These are phyloP conservation scores for Pythium dissimile DNA, from an alignment of 352 stramenopile species.

Conservation along the genomic window DNA sequence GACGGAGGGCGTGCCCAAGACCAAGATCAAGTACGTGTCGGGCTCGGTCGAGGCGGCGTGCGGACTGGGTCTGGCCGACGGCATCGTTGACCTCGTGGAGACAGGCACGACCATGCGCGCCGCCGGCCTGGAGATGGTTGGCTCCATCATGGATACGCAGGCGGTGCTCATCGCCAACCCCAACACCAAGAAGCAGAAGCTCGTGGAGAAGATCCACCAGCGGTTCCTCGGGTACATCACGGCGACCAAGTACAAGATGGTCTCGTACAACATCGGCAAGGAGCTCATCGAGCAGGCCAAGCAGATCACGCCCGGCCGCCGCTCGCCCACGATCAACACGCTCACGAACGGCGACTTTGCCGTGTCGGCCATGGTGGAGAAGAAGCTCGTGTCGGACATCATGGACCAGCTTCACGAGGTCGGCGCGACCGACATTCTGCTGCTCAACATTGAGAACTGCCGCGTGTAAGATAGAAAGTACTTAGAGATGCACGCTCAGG, in stretches of 20 bases:
- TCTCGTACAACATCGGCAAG: conserved; percentile 96
- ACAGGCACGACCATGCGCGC: conserved; percentile 98
- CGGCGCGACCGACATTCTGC: conserved; percentile 96
- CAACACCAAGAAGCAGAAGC: conserved; percentile 60
- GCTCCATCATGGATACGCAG: conserved; percentile 91
- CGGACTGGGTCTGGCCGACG: conserved; percentile 96
- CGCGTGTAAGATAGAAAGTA: conserved; percentile 46
- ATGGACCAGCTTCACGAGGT: conserved; percentile 96
- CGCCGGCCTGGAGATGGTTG: conserved; percentile 94
- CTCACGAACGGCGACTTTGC: conserved; percentile 84
- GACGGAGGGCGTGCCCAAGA: conserved; percentile 38
- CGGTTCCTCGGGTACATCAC: conserved; percentile 96
- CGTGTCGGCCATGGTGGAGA: conserved; percentile 92
- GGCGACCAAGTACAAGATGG: conserved; percentile 97
- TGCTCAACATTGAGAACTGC: conserved; percentile 95
- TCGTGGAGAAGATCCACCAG: conserved; percentile 85
- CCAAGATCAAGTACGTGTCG: conserved; percentile 96
- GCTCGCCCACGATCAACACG: conserved; percentile 92
- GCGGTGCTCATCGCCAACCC: conserved; percentile 91
- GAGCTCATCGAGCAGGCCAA: conserved; percentile 86
- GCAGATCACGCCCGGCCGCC: conserved; percentile 92
- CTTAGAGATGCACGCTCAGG: conserved; percentile 16
- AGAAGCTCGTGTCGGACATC: conserved; percentile 88
- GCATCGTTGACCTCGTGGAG: conserved; percentile 98
- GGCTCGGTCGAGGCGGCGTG: conserved; percentile 98